phyloP scores from a whole-genome alignment of 2,329 filamentous ascomycete species.

The Ustulina deusta region DNA sequence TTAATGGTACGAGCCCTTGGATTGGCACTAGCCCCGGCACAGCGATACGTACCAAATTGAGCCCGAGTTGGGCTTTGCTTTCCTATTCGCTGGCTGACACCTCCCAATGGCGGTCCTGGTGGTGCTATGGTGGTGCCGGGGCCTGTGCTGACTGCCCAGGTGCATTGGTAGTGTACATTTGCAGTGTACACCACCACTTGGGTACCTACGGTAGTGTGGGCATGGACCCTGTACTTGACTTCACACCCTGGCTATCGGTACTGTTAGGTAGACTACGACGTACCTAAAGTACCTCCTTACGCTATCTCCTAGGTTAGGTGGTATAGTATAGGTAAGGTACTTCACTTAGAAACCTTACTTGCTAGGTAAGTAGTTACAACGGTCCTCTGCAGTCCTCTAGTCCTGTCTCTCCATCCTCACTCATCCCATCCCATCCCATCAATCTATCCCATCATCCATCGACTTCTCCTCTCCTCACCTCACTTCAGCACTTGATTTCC shows the following conservation, averaged over 20 bases:
- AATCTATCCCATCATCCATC: constrained; percentile 43
- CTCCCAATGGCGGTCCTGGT: constrained; percentile 18
- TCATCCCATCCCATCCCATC: constrained; percentile 38
- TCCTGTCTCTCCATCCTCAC: constrained; percentile 43
- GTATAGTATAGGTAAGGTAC: constrained; percentile 1
- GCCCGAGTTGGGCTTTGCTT: constrained; percentile 30
- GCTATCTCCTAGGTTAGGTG: not conserved
- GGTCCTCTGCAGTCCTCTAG: constrained; percentile 20
- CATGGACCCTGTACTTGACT: constrained; percentile 23
- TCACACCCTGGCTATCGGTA: constrained; percentile 6
- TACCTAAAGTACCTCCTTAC: constrained; percentile 12
- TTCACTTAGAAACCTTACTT: constrained; percentile 17
- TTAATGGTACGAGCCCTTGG: constrained; percentile 21
- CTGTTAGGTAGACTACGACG: not conserved
- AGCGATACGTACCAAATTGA: constrained; percentile 30
- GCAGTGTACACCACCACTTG: not conserved
- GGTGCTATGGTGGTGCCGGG: constrained; percentile 4
- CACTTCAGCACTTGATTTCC: constrained; percentile 46
- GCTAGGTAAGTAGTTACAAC: constrained; percentile 10
- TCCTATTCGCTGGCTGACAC: constrained; percentile 29
- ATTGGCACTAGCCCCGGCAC: constrained; percentile 27
- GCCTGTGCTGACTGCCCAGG: constrained; percentile 29
- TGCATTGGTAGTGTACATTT: too few species aligned
- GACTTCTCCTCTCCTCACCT: constrained; percentile 44
- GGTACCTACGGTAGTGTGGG: not conserved